Percentiles rank a stretch among this genome's conserved stretches.
Conservation (phyloP, 306 rosid species). For the Lagenaria siceraria region DNA sequence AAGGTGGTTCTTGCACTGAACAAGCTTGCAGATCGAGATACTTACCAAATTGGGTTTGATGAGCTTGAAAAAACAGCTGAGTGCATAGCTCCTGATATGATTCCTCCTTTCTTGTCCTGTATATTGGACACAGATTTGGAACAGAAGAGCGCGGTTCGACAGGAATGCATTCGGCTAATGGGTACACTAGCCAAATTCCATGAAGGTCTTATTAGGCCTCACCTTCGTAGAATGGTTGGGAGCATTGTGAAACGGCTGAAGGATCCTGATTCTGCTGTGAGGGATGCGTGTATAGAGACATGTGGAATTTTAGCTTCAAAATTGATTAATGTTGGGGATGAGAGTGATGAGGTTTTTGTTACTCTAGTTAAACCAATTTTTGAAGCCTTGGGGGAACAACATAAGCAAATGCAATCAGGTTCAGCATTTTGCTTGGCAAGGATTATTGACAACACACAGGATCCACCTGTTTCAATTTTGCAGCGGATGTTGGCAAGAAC, state of each 20-base stretch:
- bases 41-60: conserved; percentile 52
- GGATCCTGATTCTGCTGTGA: conserved; percentile 54
- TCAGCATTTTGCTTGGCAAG: conserved; percentile 56
- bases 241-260: conserved; percentile 54
- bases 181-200: conserved; percentile 29
- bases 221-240: conserved; percentile 53
- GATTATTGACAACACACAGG: conserved; percentile 38
- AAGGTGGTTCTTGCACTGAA: conserved; percentile 40
- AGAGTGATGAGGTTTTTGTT: conserved; percentile 33
- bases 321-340: conserved; percentile 13
- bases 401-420: conserved; percentile 56
- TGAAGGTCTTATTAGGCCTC: conserved; percentile 24
- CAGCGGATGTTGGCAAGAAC: conserved; percentile 50
- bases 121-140: conserved; percentile 53
- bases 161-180: conserved; percentile 51
- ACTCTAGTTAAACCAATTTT: conserved; percentile 49
- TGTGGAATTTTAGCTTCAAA: conserved; percentile 35
- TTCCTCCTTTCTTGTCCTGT: conserved; percentile 50
- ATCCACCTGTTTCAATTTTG: conserved; percentile 50
- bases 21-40: conserved; percentile 78
- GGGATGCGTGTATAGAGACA: conserved; percentile 61
- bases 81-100: conserved; percentile 37
- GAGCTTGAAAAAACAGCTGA: conserved; percentile 48
- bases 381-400: conserved; percentile 73
- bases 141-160: conserved; percentile 46